Evolutionary conservation across 2,329 filamentous ascomycete genomes (phyloP).

Genomic region (Fusarium abutilonis): DNA sequence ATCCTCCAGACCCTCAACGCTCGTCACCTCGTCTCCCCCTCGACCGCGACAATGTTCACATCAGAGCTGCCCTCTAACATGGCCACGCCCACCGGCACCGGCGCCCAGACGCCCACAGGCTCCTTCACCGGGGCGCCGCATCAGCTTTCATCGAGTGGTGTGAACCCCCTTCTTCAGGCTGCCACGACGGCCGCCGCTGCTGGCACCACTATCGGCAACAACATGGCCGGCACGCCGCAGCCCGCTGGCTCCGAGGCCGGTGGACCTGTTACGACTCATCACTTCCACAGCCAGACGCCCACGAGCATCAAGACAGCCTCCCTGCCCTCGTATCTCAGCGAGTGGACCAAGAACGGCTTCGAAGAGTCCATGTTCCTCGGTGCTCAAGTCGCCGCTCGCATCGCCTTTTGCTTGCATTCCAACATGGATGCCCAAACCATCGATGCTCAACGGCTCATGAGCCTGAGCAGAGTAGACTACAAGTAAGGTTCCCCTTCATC

Average conservation of each 20-base stretch:
- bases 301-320: constrained; percentile 83
- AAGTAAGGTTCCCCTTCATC: constrained; percentile 59
- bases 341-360: constrained; percentile 83
- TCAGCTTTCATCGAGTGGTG: constrained; percentile 67
- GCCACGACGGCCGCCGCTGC: constrained; percentile 77
- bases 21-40: constrained; percentile 90
- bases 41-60: constrained; percentile 94
- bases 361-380: constrained; percentile 90
- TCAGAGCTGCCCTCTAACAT: constrained; percentile 95
- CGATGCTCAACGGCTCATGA: constrained; percentile 66
- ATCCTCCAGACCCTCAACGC: constrained; percentile 80
- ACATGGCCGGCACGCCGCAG: constrained; percentile 51
- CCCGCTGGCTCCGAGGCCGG: constrained; percentile 53
- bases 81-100: constrained; percentile 89
- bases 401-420: constrained; percentile 66
- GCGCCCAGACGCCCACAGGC: constrained; percentile 86
- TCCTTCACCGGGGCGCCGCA: constrained; percentile 64
- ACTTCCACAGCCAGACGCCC: constrained; percentile 76
- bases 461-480: constrained; percentile 67
- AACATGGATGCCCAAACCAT: constrained; percentile 63
- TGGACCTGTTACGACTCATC: constrained; percentile 54
- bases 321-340: constrained; percentile 85
- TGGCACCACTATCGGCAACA: constrained; percentile 56
- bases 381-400: constrained; percentile 80
- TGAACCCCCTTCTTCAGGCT: constrained; percentile 91